These are phyloP conservation scores for Hypomontagnella submonticulosa DNA, from an alignment of 495 filamentous ascomycete genomes.

Conservation along the genomic window DNA sequence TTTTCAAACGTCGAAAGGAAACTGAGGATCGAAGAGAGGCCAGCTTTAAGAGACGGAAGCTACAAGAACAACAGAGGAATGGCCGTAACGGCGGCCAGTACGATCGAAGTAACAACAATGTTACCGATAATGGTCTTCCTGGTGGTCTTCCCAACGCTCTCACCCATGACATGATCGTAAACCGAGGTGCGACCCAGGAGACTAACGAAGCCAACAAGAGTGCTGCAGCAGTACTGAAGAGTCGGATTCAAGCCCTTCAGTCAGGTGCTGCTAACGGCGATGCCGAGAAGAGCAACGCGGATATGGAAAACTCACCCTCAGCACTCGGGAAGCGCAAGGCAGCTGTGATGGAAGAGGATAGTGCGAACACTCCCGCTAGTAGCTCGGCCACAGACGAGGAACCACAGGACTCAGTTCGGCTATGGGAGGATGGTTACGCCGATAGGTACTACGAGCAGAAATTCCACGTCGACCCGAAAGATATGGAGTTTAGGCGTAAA, in stretches of 20 bases:
- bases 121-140: constrained; percentile 32
- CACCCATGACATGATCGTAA: constrained; percentile 90
- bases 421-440: constrained; percentile 96
- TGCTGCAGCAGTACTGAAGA: constrained; percentile 89
- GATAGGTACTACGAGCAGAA: constrained; percentile 98
- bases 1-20: constrained; percentile 86
- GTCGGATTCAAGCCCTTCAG: constrained; percentile 71
- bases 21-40: constrained; percentile 83
- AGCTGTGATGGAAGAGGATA: constrained; percentile 68
- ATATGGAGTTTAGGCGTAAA: constrained; percentile 88
- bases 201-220: constrained; percentile 93
- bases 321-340: constrained; percentile 67
- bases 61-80: constrained; percentile 70
- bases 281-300: constrained; percentile 35
- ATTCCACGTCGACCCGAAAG: constrained; percentile 83
- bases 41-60: constrained; percentile 78
- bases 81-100: constrained; percentile 56
- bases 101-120: constrained; percentile 55
- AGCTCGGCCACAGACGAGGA: constrained; percentile 57
- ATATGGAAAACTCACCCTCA: constrained; percentile 50
- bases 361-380: constrained; percentile 61
- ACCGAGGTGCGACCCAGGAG: constrained; percentile 76
- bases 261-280: constrained; percentile 38
- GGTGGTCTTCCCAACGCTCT: constrained; percentile 62
- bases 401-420: constrained; percentile 78